Percentiles rank a stretch among this genome's conserved stretches.
These are phyloP conservation scores for Lepiota brunneoincarnata DNA, from an alignment of 768 basidiomycete species.

Conservation along the genomic window DNA sequence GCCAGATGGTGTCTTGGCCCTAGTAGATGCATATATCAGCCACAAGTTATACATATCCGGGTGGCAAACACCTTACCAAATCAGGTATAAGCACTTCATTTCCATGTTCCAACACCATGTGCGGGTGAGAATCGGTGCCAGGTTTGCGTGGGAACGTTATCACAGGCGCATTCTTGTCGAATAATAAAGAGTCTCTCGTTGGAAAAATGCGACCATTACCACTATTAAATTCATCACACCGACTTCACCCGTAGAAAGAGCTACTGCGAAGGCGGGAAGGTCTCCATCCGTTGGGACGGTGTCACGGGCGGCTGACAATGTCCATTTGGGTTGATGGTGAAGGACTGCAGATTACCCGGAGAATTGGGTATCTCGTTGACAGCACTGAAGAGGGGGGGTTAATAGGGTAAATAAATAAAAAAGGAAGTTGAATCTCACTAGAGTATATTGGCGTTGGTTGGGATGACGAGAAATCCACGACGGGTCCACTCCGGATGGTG, in stretches of 20 bases:
- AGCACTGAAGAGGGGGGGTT: slow-evolving; percentile 37
- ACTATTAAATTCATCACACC: slow-evolving; percentile 53
- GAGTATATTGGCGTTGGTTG: slow-evolving; percentile 54
- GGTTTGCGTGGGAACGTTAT: slow-evolving; percentile 52
- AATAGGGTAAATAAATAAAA: background rate
- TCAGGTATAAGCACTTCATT: slow-evolving; percentile 64
- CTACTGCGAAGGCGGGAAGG: slow-evolving; percentile 47
- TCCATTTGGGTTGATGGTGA: slow-evolving; percentile 44
- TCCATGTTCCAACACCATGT: slow-evolving; percentile 58
- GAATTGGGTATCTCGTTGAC: slow-evolving; percentile 47
- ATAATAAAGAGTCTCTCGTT: slow-evolving; percentile 33
- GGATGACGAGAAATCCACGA: slow-evolving; percentile 63
- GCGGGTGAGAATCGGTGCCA: slow-evolving; percentile 56
- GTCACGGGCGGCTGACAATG: slow-evolving; percentile 41
- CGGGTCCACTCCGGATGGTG: slow-evolving; percentile 46
- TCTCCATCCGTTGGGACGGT: slow-evolving; percentile 49
- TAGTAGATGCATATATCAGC: slow-evolving; percentile 20
- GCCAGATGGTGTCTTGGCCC: slow-evolving; percentile 72
- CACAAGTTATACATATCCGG: background rate
- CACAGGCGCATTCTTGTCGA: slow-evolving; percentile 32
- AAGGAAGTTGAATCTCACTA: slow-evolving; percentile 43
- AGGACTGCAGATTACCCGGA: slow-evolving; percentile 55
- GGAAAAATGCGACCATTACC: slow-evolving; percentile 56
- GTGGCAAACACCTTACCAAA: slow-evolving; percentile 38
- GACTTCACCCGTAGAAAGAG: slow-evolving; percentile 56